Evolutionary conservation across 352 stramenopile genomes (phyloP).

Genomic region (Pythium apleroticum): DNA sequence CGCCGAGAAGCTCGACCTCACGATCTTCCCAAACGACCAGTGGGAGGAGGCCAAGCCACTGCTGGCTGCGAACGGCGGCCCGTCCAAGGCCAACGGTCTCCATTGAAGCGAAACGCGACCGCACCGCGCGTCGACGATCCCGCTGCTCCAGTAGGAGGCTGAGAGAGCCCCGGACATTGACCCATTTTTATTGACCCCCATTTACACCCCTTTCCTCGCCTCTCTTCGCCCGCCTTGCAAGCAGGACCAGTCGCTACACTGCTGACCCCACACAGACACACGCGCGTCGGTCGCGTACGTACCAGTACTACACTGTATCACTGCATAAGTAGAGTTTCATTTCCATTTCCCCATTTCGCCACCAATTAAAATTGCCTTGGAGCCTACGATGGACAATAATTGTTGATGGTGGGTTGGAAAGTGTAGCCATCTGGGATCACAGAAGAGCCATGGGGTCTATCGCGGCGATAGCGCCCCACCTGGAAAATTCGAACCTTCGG

Average conservation of each 20-base stretch:
- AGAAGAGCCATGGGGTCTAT: background rate
- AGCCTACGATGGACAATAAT: background rate
- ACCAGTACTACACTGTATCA: background rate
- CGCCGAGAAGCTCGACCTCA: constrained; percentile 69
- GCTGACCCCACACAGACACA: background rate
- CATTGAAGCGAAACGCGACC: constrained; percentile 16
- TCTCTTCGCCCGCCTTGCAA: background rate
- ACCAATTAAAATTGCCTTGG: background rate
- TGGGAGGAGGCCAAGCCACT: constrained; percentile 48
- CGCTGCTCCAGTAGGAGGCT: constrained; percentile 10
- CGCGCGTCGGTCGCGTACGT: background rate
- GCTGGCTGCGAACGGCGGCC: constrained; percentile 2
- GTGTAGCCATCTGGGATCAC: constrained; percentile 4
- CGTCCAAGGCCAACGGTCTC: constrained; percentile 7
- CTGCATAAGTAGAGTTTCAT: background rate
- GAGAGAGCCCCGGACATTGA: background rate
- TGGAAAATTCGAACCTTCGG: background rate
- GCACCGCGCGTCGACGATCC: constrained; percentile 19
- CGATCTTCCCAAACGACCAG: constrained; percentile 70
- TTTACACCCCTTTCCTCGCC: background rate
- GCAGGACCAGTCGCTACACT: too few relatives aligned
- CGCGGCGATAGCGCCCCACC: too few relatives aligned
- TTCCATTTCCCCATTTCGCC: background rate
- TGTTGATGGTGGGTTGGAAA: background rate
- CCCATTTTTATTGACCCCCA: constrained; percentile 3